Evolutionary conservation across 495 filamentous ascomycete genomes (phyloP), one percentile per base, ranked within the genome.

Genomic region (Annulohypoxylon nitens): DNA sequence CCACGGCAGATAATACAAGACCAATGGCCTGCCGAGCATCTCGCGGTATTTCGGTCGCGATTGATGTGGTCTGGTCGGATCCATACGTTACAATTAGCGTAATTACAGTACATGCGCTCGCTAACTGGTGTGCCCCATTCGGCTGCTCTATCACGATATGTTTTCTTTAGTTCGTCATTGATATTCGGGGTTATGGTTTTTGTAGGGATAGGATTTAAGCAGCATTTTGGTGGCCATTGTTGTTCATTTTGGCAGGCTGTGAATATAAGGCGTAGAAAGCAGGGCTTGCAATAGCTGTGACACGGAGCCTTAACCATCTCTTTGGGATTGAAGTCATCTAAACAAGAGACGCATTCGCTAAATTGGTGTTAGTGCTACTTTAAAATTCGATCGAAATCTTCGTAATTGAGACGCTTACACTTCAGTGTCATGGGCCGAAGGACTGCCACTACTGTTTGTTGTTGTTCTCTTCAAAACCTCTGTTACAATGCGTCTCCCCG

Each of bases 221-320:
- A 85, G 72, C 82, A 85, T 57, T 83, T 85, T 1, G 83, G 82
- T 8, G 83, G 83, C 82, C 82, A 85, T 57, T 81, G 82, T 60
- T 78, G 75, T 65, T 83, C 82, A 59, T 76, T 79, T 58, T 79
- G 66, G 53, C 81, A 75, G 23, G 78, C 69, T 1, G 77, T 75
- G 1, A 57, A n/a, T 67, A 85, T 74, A n/a, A 85, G 81, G 9
- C 75, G 76, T 11, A 62, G n/a, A 67, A 85, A 85, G 71, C 82
- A 84, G 9, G 72, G 72, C 4, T 48, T 73, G 78, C 83, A 85
- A 68, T 83, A 85, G 41, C 69, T 66, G 67, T 85, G 83, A 61
- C 82, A 82, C 10, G 77, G 61, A 7, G 73, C 78, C 51, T 78
- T 78, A 57, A 84, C 61, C 18, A 70, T 74, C 10, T 78, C 67